Base-by-base conservation (phyloP, 73 alveolate genomes). In the Paramecium pentaurelia region DNA sequence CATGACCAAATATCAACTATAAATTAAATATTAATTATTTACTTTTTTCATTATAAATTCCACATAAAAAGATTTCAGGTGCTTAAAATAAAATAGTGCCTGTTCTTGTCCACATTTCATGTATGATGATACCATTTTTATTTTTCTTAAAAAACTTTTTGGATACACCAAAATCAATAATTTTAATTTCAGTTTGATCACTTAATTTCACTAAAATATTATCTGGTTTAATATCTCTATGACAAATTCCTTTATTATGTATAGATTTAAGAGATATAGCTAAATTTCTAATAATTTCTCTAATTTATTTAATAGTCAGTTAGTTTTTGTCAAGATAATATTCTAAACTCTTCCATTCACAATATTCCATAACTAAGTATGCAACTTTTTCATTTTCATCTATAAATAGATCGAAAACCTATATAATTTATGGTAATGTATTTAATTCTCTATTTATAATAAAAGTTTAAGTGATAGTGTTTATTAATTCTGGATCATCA, bases 141-240 rank as follows among this genome's bases (percentile, higher is more conserved):
- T 80, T 25, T 47, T 80, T 80, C 36, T 32, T 49, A 10, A 45
- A 80, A 25, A 12, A 80, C 10, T 80, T 14, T 47, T 80, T 80
- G 1, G 91, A 80, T 11, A 80, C 91, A 14, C 91, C 91, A 36
- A 80, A 80, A 49, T 80, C 91, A 22, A 80, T 80, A 27, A 80
- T 25, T 80, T 80, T 80, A 12, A 80, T 45, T 45, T 80, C 45
- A 11, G 38, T 18, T 44, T 49, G 14, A 25, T 42, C 45, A 9
- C 73, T 10, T 42, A 92, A 16, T 73, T 73, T 73, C 9, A 73
- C 71, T 38, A 94, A 40, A 20, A 94, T 86, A 34, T 94, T 94
- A 51, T 94, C 97, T 34, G 96, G 97, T 59, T 94, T 94, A 36
- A 94, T 45, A 54, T 94, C 97, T 93, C 97, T 44, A 58, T 94